phyloP scores from a whole-genome alignment of 176 grass and related monocot species.

The Rhynchospora pubera region DNA sequence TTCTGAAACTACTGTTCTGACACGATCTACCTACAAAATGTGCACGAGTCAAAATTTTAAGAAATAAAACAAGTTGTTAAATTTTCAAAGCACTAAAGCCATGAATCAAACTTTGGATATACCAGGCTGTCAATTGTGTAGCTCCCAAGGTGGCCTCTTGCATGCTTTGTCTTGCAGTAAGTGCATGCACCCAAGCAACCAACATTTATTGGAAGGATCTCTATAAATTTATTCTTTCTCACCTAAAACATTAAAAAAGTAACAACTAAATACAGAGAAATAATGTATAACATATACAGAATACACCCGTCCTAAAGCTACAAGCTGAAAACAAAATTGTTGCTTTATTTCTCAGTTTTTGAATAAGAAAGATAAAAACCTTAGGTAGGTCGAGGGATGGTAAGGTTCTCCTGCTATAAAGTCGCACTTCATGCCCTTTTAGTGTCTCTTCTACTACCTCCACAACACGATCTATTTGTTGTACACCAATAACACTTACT shows the following conservation, averaged over 20 bases:
- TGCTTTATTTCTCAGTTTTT: background rate
- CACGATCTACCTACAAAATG: slow-evolving; percentile 68
- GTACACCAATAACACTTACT: slow-evolving; percentile 91
- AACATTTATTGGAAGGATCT: slow-evolving; percentile 99
- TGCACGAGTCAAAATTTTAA: slow-evolving; percentile 7
- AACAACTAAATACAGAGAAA: background rate
- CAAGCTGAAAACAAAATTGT: background rate
- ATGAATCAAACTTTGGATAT: background rate
- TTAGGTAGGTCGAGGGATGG: slow-evolving; percentile 91
- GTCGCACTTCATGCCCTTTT: slow-evolving; percentile 87
- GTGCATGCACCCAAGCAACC: slow-evolving; percentile 94
- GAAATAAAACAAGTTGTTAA: background rate
- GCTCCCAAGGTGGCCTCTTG: slow-evolving; percentile 92
- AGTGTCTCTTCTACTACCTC: slow-evolving; percentile 98
- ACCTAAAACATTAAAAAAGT: slow-evolving; percentile 32
- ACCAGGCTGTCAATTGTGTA: slow-evolving; percentile 86
- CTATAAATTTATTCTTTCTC: slow-evolving; percentile 93
- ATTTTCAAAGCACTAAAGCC: slow-evolving; percentile 7
- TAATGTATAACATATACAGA: background rate
- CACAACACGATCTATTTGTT: slow-evolving; percentile 95
- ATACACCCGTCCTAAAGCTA: background rate
- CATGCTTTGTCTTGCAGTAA: slow-evolving; percentile 99
- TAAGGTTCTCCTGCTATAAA: slow-evolving; percentile 80
- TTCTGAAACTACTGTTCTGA: slow-evolving; percentile 76
- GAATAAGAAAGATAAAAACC: slow-evolving; percentile 24